phyloP scores from a whole-genome alignment of 192 early-diverging fungal genomes.

The Gigaspora rosea region DNA sequence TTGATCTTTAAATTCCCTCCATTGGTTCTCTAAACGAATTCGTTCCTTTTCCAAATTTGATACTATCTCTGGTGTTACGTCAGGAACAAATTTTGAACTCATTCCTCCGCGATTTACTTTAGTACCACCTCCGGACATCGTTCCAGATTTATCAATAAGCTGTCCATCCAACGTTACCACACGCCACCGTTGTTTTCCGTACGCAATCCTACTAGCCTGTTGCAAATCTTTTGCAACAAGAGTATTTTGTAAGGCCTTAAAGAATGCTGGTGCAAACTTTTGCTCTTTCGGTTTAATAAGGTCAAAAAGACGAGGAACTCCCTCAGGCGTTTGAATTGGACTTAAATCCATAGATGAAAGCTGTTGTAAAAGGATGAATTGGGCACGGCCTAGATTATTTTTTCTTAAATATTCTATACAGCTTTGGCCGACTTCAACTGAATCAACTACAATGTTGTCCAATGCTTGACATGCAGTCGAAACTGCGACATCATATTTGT shows the following conservation, averaged over 20 bases:
- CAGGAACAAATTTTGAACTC: constrained; percentile 74
- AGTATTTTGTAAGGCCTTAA: constrained; percentile 82
- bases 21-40: constrained; percentile 57
- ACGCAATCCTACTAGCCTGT: constrained; percentile 88
- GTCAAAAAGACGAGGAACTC: constrained; percentile 88
- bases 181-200: constrained; percentile 76
- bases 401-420: constrained; percentile 88
- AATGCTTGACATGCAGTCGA: constrained; percentile 85
- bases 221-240: constrained; percentile 82
- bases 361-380: constrained; percentile 82
- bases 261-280: constrained; percentile 81
- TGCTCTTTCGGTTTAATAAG: constrained; percentile 76
- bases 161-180: constrained; percentile 94
- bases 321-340: constrained; percentile 69
- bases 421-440: constrained; percentile 80
- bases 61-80: constrained; percentile 55
- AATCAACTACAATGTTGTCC: constrained; percentile 90
- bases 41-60: constrained; percentile 61
- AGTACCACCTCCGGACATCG: constrained; percentile 91
- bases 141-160: constrained; percentile 87
- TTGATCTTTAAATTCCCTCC: constrained; percentile 51
- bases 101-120: constrained; percentile 80
- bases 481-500: constrained; percentile 93
- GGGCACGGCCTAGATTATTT: constrained; percentile 84
- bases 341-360: constrained; percentile 54